Conservation (phyloP, 495 filamentous ascomycete genomes). For the Penicillium bialowiezense region DNA sequence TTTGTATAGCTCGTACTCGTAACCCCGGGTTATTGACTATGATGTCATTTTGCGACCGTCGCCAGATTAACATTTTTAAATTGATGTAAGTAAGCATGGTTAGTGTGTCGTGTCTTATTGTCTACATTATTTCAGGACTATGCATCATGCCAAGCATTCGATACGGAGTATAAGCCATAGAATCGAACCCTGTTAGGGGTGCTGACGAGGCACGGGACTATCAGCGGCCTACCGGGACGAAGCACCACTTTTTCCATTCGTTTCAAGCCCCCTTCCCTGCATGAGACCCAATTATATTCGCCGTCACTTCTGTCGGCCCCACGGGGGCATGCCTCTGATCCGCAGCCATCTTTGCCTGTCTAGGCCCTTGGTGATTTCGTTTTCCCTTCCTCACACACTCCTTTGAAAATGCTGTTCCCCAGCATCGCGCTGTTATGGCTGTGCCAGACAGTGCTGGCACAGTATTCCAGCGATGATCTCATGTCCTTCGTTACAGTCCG, state of each 20-base stretch:
- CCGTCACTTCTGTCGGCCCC: slow-evolving; percentile 1
- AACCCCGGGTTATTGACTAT: no score
- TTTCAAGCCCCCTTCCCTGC: slow-evolving; percentile 3
- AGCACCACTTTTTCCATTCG: background rate
- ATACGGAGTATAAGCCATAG: no score
- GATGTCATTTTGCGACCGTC: no score
- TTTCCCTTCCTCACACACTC: background rate
- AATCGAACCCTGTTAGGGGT: no score
- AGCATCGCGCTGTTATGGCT: slow-evolving; percentile 8
- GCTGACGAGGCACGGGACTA: slow-evolving; percentile 5
- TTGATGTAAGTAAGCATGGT: no score
- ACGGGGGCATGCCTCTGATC: background rate
- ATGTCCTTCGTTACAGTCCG: slow-evolving; percentile 9
- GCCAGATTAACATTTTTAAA: no score
- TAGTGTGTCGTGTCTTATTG: no score
- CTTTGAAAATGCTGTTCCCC: slow-evolving; percentile 1
- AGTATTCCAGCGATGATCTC: slow-evolving; percentile 9
- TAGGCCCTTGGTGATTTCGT: background rate
- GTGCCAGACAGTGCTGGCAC: slow-evolving; percentile 6
- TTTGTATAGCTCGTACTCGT: no score
- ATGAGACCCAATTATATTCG: slow-evolving; percentile 3
- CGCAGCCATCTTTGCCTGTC: slow-evolving; percentile 2
- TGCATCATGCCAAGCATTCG: no score
- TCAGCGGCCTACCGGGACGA: background rate
- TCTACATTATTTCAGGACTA: no score